Percentiles rank a stretch among this genome's conserved stretches.
These are phyloP conservation scores for Boletus insuetus DNA, from an alignment of 768 basidiomycete genomes.

Conservation along the genomic window DNA sequence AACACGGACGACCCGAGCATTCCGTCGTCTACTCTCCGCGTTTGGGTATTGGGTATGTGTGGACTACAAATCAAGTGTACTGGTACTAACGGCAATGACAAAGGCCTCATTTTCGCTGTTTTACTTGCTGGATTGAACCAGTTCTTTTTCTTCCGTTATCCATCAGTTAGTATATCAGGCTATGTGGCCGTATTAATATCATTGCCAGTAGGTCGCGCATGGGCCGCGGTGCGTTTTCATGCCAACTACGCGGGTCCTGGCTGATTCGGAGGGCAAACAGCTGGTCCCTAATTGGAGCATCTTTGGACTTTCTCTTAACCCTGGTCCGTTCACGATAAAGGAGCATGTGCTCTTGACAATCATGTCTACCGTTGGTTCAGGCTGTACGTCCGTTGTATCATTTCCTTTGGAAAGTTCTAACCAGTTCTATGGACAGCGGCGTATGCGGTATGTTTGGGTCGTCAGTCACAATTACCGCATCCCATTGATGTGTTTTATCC, in stretches of 20 bases:
- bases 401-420: not conserved
- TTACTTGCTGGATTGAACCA: slow-evolving; percentile 74
- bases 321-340: slow-evolving; percentile 76
- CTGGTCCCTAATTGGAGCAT: slow-evolving; percentile 50
- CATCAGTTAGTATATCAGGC: slow-evolving; percentile 38
- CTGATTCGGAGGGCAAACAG: slow-evolving; percentile 14
- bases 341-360: slow-evolving; percentile 68
- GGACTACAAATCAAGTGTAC: rapidly evolving
- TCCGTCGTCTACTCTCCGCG: slow-evolving; percentile 56
- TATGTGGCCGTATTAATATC: slow-evolving; percentile 71
- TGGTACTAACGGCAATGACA: not conserved
- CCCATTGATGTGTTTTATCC: not conserved
- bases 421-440: slow-evolving; percentile 32
- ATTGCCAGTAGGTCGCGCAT: slow-evolving; percentile 65
- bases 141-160: slow-evolving; percentile 74
- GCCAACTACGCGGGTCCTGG: too few relatives aligned
- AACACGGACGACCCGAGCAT: slow-evolving; percentile 69
- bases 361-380: slow-evolving; percentile 52
- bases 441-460: slow-evolving; percentile 38
- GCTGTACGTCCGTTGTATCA: slow-evolving; percentile 16
- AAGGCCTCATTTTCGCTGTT: slow-evolving; percentile 47
- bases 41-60: slow-evolving; percentile 52
- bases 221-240: slow-evolving; percentile 42
- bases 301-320: slow-evolving; percentile 63
- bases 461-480: not conserved